These are phyloP conservation scores for Eucalyptus viminalis DNA, from an alignment of 345 rosid genomes.

Conservation along the genomic window DNA sequence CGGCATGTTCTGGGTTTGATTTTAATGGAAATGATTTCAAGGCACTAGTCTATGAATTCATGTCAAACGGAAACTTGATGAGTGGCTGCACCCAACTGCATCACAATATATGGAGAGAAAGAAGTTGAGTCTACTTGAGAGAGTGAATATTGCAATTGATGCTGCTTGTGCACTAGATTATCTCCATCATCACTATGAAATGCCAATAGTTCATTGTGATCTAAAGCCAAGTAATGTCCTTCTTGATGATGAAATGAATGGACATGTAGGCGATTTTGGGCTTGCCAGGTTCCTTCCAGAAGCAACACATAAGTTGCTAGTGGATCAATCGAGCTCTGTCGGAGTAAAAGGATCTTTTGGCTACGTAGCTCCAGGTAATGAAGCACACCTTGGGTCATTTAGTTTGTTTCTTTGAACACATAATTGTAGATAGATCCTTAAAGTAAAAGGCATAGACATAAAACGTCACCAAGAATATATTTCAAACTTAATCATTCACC, in stretches of 20 bases:
- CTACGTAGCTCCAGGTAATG: too few species aligned
- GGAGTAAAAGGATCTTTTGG: too few species aligned
- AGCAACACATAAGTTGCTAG: too few species aligned
- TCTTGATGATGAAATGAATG: background rate
- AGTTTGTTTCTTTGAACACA: too few species aligned
- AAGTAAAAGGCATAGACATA: too few species aligned
- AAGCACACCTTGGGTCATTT: too few species aligned
- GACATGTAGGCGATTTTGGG: background rate
- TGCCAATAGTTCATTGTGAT: background rate
- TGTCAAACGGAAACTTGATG: background rate
- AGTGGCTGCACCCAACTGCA: background rate
- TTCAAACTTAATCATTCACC: too few species aligned
- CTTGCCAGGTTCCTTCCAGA: background rate
- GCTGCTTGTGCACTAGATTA: background rate
- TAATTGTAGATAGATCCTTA: too few species aligned
- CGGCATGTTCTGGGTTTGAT: background rate
- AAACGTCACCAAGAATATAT: too few species aligned
- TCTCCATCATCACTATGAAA: background rate
- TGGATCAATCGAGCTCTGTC: too few species aligned
- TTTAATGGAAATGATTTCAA: background rate
- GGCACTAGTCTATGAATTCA: background rate
- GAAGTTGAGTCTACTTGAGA: background rate
- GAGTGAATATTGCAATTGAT: background rate
- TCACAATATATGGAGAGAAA: background rate
- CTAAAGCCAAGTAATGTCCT: background rate